Conservation (phyloP, 2,329 filamentous ascomycete genomes). For the Pyrenophora tritici-repentis region DNA sequence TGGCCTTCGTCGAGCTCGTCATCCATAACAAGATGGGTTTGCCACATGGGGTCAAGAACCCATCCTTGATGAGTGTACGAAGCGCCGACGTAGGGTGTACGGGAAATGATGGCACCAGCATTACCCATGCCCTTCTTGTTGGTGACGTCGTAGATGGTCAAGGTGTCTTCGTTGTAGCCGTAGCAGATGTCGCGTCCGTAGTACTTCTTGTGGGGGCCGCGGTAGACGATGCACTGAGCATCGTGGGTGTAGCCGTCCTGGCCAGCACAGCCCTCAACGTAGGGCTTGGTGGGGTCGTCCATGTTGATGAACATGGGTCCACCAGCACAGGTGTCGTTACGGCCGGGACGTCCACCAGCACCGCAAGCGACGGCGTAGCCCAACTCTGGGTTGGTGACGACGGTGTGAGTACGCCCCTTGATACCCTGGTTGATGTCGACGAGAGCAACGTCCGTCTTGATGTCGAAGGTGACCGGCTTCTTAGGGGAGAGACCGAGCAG, state of each 20-base stretch:
- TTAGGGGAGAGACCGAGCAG: conserved; percentile 41
- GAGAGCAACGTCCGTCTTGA: conserved; percentile 35
- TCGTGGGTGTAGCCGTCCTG: conserved; percentile 65
- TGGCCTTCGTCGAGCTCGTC: conserved; percentile 48
- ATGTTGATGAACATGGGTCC: conserved; percentile 65
- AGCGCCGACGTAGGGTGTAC: conserved; percentile 59
- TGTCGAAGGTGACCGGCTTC: conserved; percentile 39
- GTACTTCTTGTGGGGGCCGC: conserved; percentile 58
- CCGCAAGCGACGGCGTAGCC: conserved; percentile 44
- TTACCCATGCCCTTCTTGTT: conserved; percentile 58
- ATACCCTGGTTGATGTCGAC: conserved; percentile 35
- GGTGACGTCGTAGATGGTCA: conserved; percentile 59
- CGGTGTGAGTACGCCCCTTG: conserved; percentile 43
- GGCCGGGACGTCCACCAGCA: conserved; percentile 33
- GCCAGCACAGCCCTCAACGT: conserved; percentile 58
- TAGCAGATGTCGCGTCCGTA: conserved; percentile 61
- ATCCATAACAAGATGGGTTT: conserved; percentile 45
- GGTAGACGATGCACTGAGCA: conserved; percentile 63
- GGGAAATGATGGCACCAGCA: conserved; percentile 61
- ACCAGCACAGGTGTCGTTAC: conserved; percentile 51
- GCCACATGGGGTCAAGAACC: conserved; percentile 51
- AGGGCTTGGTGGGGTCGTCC: conserved; percentile 53
- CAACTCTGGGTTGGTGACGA: conserved; percentile 44
- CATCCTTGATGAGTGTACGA: conserved; percentile 65
- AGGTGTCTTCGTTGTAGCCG: conserved; percentile 60